Percentiles rank a stretch among this genome's conserved stretches.
Conservation (phyloP, 1,284 basidiomycete genomes). For the Sutorius eximius region DNA sequence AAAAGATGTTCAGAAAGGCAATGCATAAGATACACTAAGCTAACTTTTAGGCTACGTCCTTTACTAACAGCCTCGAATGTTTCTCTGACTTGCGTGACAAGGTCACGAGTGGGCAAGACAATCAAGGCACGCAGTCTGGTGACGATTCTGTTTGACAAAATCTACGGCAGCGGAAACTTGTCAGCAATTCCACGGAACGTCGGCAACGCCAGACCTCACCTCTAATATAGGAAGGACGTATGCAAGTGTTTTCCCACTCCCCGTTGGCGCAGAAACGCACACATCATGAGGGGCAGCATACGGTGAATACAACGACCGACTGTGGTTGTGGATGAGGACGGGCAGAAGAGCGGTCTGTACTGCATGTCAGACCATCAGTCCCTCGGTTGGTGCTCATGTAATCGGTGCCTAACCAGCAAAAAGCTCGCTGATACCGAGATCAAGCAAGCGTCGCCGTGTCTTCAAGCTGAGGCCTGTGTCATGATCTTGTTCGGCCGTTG, state of each 20-base stretch:
- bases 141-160: slow-evolving; percentile 70
- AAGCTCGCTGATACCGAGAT: slow-evolving; percentile 77
- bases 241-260: slow-evolving; percentile 94
- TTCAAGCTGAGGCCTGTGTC: slow-evolving; percentile 57
- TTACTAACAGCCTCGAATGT: slow-evolving; percentile 85
- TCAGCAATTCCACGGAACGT: slow-evolving; percentile 2
- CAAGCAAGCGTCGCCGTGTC: slow-evolving; percentile 63
- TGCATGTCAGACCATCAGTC: slow-evolving; percentile 32
- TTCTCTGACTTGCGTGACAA: slow-evolving; percentile 92
- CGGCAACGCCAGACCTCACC: slow-evolving; percentile 41
- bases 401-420: slow-evolving; percentile 72
- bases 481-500: slow-evolving; percentile 41
- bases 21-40: not conserved
- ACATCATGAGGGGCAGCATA: slow-evolving; percentile 77
- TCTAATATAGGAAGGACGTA: slow-evolving; percentile 94
- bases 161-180: slow-evolving; percentile 40
- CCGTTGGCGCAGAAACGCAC: slow-evolving; percentile 97
- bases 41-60: slow-evolving; percentile 84
- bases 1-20: not conserved
- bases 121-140: slow-evolving; percentile 89
- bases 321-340: slow-evolving; percentile 57
- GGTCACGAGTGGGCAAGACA: slow-evolving; percentile 91
- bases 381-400: not conserved
- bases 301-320: slow-evolving; percentile 63
- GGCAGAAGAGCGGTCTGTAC: slow-evolving; percentile 86